phyloP scores from a whole-genome alignment of 2,329 filamentous ascomycete genomes.

The Coniochaeta pulveracea region DNA sequence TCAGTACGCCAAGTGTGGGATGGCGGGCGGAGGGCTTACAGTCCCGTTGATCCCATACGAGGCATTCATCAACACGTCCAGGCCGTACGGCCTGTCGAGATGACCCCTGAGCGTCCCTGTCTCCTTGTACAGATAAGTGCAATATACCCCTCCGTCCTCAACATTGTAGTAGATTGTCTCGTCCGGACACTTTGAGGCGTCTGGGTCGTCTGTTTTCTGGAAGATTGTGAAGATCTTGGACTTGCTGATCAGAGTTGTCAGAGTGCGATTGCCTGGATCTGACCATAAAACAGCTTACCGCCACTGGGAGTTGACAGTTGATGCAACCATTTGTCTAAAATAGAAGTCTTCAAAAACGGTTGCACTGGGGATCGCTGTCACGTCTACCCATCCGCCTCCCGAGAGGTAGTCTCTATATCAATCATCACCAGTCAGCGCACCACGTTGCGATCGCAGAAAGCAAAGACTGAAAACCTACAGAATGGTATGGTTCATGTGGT shows the following conservation, averaged over 20 bases:
- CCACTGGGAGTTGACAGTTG: constrained; percentile 3
- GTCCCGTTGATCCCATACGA: constrained; percentile 1
- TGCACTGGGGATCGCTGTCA: constrained; percentile 1
- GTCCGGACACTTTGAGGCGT: neutral
- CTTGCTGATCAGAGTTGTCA: too few species aligned
- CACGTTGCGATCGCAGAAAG: too few species aligned
- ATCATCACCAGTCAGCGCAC: too few species aligned
- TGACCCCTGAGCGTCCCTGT: neutral
- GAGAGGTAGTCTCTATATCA: constrained; percentile 1
- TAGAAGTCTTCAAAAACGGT: constrained; percentile 3
- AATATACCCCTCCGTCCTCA: constrained; percentile 2
- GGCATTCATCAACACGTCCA: constrained; percentile 1
- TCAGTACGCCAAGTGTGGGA: neutral
- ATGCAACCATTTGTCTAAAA: constrained; percentile 2
- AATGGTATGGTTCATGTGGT: neutral
- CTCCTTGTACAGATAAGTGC: constrained; percentile 2
- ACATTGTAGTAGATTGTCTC: constrained; percentile 1
- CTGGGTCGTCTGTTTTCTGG: constrained; percentile 1
- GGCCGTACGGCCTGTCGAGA: constrained; percentile 2
- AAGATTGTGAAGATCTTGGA: constrained; percentile 4
- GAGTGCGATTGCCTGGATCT: too few species aligned
- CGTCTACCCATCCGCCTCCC: neutral
- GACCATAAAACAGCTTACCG: too few species aligned
- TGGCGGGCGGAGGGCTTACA: neutral
- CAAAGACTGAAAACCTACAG: too few species aligned